Percentiles rank a stretch among this genome's conserved stretches.
Evolutionary conservation across 495 filamentous ascomycete genomes (phyloP).

Genomic region (Talaromyces wortmannii): DNA sequence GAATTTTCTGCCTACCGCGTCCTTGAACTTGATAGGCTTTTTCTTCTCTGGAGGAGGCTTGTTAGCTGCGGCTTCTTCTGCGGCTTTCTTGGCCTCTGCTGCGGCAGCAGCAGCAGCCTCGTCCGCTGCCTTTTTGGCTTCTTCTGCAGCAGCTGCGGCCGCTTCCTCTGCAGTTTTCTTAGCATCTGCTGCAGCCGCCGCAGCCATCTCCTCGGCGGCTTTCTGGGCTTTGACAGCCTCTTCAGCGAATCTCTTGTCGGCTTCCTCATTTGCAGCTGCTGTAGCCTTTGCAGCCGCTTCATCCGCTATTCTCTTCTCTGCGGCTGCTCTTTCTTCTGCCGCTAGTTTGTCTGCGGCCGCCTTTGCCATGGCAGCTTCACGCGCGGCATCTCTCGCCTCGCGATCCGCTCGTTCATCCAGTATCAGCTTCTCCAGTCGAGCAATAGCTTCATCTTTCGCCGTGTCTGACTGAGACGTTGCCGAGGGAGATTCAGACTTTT

Average conservation of each 20-base stretch:
- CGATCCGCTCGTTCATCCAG: slow-evolving; percentile 39
- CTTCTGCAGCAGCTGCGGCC: slow-evolving; percentile 13
- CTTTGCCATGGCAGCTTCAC: slow-evolving; percentile 36
- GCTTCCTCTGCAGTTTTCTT: slow-evolving; percentile 20
- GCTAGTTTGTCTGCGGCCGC: slow-evolving; percentile 47
- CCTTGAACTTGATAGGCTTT: slow-evolving; percentile 74
- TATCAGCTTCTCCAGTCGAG: slow-evolving; percentile 44
- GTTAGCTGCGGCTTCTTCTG: slow-evolving; percentile 16
- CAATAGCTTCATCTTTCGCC: slow-evolving; percentile 43
- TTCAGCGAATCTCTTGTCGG: slow-evolving; percentile 23
- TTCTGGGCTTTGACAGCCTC: slow-evolving; percentile 37
- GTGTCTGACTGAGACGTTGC: slow-evolving; percentile 25
- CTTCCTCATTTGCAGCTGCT: slow-evolving; percentile 36
- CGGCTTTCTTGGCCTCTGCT: slow-evolving; percentile 25
- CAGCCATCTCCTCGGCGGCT: slow-evolving; percentile 37
- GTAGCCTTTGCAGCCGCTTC: slow-evolving; percentile 34
- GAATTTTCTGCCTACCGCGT: slow-evolving; percentile 80
- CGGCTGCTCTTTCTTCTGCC: slow-evolving; percentile 31
- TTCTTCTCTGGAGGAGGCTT: slow-evolving; percentile 41
- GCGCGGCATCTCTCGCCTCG: slow-evolving; percentile 27
- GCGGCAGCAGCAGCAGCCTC: slow-evolving; percentile 11
- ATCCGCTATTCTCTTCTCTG: slow-evolving; percentile 42
- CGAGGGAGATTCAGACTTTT: slow-evolving; percentile 27
- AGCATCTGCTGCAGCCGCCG: slow-evolving; percentile 25
- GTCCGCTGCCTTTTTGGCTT: slow-evolving; percentile 12